Conservation (phyloP, 1,139 yeast species). For the Saccharomycopsis crataegensis region DNA sequence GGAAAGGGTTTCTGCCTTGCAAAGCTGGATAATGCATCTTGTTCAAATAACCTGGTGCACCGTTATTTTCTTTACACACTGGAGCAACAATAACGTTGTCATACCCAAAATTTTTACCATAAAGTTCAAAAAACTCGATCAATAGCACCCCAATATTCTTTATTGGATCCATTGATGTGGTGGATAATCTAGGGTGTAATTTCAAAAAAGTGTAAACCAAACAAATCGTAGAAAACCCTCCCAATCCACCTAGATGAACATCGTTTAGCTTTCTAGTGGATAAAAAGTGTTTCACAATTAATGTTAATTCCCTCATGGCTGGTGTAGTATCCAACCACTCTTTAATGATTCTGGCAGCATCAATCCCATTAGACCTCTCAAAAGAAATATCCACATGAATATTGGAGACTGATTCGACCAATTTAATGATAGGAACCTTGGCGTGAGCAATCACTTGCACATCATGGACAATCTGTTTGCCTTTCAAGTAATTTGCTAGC, state of each 20-base stretch:
- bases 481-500: constrained; percentile 63
- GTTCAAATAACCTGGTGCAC: constrained; percentile 45
- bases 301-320: constrained; percentile 76
- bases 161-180: constrained; percentile 57
- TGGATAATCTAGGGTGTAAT: constrained; percentile 71
- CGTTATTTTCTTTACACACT: constrained; percentile 44
- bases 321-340: constrained; percentile 70
- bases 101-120: constrained; percentile 87
- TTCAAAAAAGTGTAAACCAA: constrained; percentile 74
- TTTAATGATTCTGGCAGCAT: constrained; percentile 75
- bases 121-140: constrained; percentile 92
- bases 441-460: constrained; percentile 89
- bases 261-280: constrained; percentile 74
- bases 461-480: constrained; percentile 54
- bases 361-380: constrained; percentile 79
- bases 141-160: constrained; percentile 82
- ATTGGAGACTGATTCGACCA: constrained; percentile 64
- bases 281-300: constrained; percentile 81
- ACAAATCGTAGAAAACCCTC: constrained; percentile 90
- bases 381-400: constrained; percentile 88
- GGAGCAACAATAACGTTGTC: constrained; percentile 55
- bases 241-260: constrained; percentile 95
- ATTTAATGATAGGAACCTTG: constrained; percentile 92
- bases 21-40: constrained; percentile 51
- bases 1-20: constrained; percentile 51